Evolutionary conservation across 2,329 filamentous ascomycete species (phyloP).

Genomic region (Cladophialophora chaetospira): DNA sequence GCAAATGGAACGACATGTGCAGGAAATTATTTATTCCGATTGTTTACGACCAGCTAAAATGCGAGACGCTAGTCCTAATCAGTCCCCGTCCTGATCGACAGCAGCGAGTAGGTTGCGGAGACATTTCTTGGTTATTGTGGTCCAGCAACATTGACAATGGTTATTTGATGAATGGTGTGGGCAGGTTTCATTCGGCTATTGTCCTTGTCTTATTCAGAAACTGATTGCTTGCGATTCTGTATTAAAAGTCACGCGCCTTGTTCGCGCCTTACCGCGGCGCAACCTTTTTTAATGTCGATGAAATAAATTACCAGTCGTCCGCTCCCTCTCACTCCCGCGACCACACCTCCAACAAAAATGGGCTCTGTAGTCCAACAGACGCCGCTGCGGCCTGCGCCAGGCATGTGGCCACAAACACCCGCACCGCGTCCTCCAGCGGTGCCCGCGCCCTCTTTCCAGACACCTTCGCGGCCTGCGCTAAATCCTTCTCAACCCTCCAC

Average conservation of each 20-base stretch:
- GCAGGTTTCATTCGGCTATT: background rate
- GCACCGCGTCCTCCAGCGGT: slow-evolving; percentile 41
- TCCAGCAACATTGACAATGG: no score
- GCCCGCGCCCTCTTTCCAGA: slow-evolving; percentile 41
- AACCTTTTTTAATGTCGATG: slow-evolving; percentile 18
- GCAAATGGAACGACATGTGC: background rate
- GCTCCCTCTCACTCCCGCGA: no score
- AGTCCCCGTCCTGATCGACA: no score
- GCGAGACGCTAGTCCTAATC: no score
- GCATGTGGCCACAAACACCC: slow-evolving; percentile 46
- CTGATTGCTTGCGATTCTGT: background rate
- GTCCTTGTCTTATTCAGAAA: background rate
- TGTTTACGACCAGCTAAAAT: no score
- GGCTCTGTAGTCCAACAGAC: slow-evolving; percentile 42
- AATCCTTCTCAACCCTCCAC: slow-evolving; percentile 13
- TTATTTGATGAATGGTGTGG: no score
- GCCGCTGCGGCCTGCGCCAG: slow-evolving; percentile 44
- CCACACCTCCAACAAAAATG: slow-evolving; percentile 36
- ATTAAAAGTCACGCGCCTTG: background rate
- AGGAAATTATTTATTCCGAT: slow-evolving; percentile 7
- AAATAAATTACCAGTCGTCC: slow-evolving; percentile 8
- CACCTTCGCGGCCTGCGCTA: slow-evolving; percentile 30
- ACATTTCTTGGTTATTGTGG: no score
- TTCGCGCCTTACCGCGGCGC: background rate
- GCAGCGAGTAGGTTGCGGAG: no score